Conservation (phyloP, 495 filamentous ascomycete genomes). For the Xylaria venustula region DNA sequence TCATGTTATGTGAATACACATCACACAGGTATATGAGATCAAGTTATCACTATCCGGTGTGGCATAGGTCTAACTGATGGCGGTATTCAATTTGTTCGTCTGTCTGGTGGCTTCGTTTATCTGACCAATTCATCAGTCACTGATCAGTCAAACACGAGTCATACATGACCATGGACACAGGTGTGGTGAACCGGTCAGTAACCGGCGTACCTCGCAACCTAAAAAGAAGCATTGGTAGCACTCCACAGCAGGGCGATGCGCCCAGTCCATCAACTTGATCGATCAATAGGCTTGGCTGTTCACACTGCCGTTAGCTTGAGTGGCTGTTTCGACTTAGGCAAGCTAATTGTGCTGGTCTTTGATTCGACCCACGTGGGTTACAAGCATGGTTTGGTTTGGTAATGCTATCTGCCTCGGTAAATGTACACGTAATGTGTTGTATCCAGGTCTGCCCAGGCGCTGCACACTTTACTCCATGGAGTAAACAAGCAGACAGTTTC, state of each 20-base stretch:
- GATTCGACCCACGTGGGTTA: slow-evolving; percentile 11
- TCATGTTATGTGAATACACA: too few relatives aligned
- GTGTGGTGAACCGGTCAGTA: not conserved
- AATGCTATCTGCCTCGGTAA: too few relatives aligned
- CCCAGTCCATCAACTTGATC: not conserved
- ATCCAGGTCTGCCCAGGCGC: too few relatives aligned
- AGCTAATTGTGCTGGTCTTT: not conserved
- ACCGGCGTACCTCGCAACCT: too few relatives aligned
- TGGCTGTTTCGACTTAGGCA: slow-evolving; percentile 12
- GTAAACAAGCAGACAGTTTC: slow-evolving; percentile 3
- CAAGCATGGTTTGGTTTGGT: not conserved
- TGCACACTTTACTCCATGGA: too few relatives aligned
- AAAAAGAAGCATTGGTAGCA: too few relatives aligned
- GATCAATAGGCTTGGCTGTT: not conserved
- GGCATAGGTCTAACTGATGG: too few relatives aligned
- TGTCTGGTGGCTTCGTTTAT: not conserved
- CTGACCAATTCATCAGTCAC: not conserved
- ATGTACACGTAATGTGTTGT: too few relatives aligned
- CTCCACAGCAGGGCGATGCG: not conserved
- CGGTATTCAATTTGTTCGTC: too few relatives aligned
- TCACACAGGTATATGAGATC: too few relatives aligned
- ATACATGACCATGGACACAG: not conserved
- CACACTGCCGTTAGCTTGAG: not conserved
- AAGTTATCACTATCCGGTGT: too few relatives aligned
- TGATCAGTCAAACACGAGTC: not conserved